phyloP scores from a whole-genome alignment of 2,329 filamentous ascomycete genomes.

The Thielaviopsis euricoi region DNA sequence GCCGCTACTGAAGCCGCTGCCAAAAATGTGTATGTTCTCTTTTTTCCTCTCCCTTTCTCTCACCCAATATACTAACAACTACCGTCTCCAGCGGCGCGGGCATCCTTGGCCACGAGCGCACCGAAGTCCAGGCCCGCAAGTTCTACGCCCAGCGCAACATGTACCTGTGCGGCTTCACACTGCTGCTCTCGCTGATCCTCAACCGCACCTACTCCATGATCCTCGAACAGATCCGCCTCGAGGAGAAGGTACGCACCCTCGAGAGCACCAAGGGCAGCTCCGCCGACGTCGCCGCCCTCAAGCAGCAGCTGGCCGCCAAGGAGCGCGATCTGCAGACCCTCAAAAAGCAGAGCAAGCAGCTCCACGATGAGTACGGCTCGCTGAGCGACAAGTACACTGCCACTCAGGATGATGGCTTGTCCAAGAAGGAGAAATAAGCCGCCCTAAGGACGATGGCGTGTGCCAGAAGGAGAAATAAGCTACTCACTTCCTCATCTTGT shows the following conservation, averaged over 20 bases:
- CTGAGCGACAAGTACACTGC: slow-evolving; percentile 67
- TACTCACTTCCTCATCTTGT: too few relatives aligned
- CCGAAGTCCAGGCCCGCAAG: slow-evolving; percentile 97
- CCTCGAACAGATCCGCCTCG: slow-evolving; percentile 73
- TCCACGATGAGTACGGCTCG: slow-evolving; percentile 71
- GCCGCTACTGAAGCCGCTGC: slow-evolving; percentile 47
- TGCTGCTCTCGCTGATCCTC: slow-evolving; percentile 95
- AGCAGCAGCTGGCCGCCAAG: slow-evolving; percentile 58
- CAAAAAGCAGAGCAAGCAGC: slow-evolving; percentile 80
- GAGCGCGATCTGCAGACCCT: slow-evolving; percentile 71
- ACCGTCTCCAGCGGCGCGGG: slow-evolving; percentile 30
- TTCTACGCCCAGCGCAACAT: slow-evolving; percentile 99
- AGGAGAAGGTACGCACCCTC: slow-evolving; percentile 76
- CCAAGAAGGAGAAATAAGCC: slow-evolving; percentile 41
- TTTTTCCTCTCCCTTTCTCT: background rate
- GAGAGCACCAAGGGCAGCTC: slow-evolving; percentile 46
- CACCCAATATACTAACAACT: background rate
- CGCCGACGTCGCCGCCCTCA: slow-evolving; percentile 56
- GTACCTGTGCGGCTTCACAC: slow-evolving; percentile 98
- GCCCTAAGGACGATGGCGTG: too few relatives aligned
- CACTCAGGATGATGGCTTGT: slow-evolving; percentile 31
- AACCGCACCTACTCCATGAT: slow-evolving; percentile 99
- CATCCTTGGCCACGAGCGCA: slow-evolving; percentile 79
- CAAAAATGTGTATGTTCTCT: slow-evolving; percentile 24
- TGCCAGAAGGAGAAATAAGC: too few relatives aligned